Percentiles rank a stretch among this genome's conserved stretches.
Evolutionary conservation across 73 alveolate species (phyloP).

Genomic region (Paramecium caudatum): DNA sequence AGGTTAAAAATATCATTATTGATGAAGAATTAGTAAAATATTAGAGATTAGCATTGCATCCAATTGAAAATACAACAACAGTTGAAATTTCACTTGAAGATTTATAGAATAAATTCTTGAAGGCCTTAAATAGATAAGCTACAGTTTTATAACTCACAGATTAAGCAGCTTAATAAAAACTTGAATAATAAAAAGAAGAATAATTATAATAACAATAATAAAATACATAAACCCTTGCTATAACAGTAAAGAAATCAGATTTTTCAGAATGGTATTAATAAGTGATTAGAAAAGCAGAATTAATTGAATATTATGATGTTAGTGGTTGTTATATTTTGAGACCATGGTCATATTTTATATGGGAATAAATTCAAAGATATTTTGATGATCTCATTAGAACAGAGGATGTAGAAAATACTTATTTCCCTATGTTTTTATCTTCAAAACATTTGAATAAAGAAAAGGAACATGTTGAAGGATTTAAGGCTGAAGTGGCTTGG

Average conservation of each 20-base stretch:
- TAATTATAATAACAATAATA: slow-evolving; percentile 68
- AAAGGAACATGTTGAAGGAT: slow-evolving; percentile 98
- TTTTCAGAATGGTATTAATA: slow-evolving; percentile 98
- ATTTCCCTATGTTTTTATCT: slow-evolving; percentile 99
- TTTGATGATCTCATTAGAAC: slow-evolving; percentile 93
- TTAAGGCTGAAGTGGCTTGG: slow-evolving; percentile 99
- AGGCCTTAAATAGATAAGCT: slow-evolving; percentile 36
- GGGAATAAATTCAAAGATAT: slow-evolving; percentile 97
- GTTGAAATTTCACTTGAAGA: slow-evolving; percentile 88
- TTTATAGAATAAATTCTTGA: slow-evolving; percentile 67
- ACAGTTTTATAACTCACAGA: slow-evolving; percentile 65
- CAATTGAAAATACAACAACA: slow-evolving; percentile 94
- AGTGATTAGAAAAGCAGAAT: slow-evolving; percentile 97
- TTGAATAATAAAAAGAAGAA: slow-evolving; percentile 83
- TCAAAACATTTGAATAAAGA: slow-evolving; percentile 97
- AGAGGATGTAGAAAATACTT: slow-evolving; percentile 95
- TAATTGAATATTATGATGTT: slow-evolving; percentile 99
- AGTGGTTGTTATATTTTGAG: slow-evolving; percentile 99
- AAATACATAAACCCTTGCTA: slow-evolving; percentile 86
- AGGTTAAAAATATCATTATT: slow-evolving; percentile 81
- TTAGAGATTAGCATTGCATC: slow-evolving; percentile 90
- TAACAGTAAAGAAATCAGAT: slow-evolving; percentile 88
- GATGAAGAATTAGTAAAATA: slow-evolving; percentile 87
- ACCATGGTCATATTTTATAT: slow-evolving; percentile 98
- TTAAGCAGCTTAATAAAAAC: slow-evolving; percentile 80